These are phyloP conservation scores for Pholiota microspora DNA, from an alignment of 768 basidiomycete genomes.

Conservation along the genomic window DNA sequence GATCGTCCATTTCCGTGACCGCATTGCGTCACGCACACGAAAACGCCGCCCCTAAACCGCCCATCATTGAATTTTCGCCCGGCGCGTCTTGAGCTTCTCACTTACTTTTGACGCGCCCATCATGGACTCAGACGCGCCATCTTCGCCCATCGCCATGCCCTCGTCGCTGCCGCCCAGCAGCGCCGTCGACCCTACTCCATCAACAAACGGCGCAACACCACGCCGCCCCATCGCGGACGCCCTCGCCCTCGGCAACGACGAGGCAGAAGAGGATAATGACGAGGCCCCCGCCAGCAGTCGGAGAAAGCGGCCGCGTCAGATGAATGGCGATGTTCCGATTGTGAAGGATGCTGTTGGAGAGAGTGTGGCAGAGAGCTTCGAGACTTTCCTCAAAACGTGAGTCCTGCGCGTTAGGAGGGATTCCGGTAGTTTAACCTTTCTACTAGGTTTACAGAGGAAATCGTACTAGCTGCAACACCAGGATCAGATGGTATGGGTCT, in stretches of 20 bases:
- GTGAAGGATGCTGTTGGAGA: slow-evolving; percentile 96
- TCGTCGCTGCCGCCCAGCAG: slow-evolving; percentile 55
- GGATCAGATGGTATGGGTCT: slow-evolving; percentile 67
- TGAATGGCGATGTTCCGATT: slow-evolving; percentile 71
- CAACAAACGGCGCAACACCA: slow-evolving; percentile 32
- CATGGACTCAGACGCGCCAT: slow-evolving; percentile 60
- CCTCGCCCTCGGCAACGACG: slow-evolving; percentile 53
- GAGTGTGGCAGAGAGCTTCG: slow-evolving; percentile 90
- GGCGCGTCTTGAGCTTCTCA: slow-evolving; percentile 28
- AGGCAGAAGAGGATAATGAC: slow-evolving; percentile 40
- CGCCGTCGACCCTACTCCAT: slow-evolving; percentile 36
- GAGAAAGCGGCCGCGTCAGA: slow-evolving; percentile 48
- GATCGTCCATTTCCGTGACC: slow-evolving; percentile 14
- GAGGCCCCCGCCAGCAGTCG: slow-evolving; percentile 34
- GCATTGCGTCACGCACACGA: slow-evolving; percentile 31
- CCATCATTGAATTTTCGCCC: slow-evolving; percentile 27
- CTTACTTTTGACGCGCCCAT: slow-evolving; percentile 15
- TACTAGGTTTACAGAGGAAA: slow-evolving; percentile 77
- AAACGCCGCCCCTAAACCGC: slow-evolving; percentile 36
- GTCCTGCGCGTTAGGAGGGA: slow-evolving; percentile 24
- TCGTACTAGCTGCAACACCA: slow-evolving; percentile 78
- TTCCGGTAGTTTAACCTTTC: slow-evolving; percentile 13
- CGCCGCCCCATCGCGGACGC: slow-evolving; percentile 50
- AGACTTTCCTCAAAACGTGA: slow-evolving; percentile 88
- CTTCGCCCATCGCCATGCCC: slow-evolving; percentile 47